A percentile compares a stretch with the other conserved stretches of the same genome.
These are phyloP conservation scores for Beauveria varroae DNA, from an alignment of 2,329 filamentous ascomycete species.

Conservation along the genomic window DNA sequence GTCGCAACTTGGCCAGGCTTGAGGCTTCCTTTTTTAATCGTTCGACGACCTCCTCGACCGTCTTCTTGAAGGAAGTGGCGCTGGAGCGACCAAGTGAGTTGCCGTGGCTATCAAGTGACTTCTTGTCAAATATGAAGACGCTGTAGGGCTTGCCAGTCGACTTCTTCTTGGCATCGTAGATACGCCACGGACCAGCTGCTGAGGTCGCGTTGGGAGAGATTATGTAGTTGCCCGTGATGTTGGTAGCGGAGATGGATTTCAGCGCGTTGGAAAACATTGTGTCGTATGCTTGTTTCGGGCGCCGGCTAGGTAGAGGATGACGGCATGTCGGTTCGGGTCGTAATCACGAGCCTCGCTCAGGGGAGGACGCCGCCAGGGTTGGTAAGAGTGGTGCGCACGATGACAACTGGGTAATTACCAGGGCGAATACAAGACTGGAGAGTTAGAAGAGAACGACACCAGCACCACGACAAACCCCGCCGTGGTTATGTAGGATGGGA, in stretches of 20 bases:
- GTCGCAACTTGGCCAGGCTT: conserved; percentile 76
- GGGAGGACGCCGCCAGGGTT: neutral
- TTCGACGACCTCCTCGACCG: conserved; percentile 85
- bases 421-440: neutral
- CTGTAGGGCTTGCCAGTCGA: conserved; percentile 83
- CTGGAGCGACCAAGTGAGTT: conserved; percentile 31
- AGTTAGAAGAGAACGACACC: neutral
- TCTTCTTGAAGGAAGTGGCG: conserved; percentile 65
- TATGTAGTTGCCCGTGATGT: conserved; percentile 88
- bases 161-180: conserved; percentile 96
- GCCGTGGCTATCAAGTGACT: conserved; percentile 61
- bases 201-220: conserved; percentile 70
- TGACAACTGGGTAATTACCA: neutral
- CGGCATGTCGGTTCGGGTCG: conserved; percentile 10
- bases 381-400: neutral
- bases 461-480: neutral
- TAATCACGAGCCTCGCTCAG: conserved; percentile 8
- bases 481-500: neutral
- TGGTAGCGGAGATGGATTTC: conserved; percentile 84
- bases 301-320: neutral
- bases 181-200: conserved; percentile 88
- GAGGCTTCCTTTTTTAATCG: conserved; percentile 86
- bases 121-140: conserved; percentile 91
- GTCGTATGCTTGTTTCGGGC: conserved; percentile 14
- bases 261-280: conserved; percentile 88